Base-by-base conservation (phyloP, 306 rosid species). In the Urtica urens region DNA sequence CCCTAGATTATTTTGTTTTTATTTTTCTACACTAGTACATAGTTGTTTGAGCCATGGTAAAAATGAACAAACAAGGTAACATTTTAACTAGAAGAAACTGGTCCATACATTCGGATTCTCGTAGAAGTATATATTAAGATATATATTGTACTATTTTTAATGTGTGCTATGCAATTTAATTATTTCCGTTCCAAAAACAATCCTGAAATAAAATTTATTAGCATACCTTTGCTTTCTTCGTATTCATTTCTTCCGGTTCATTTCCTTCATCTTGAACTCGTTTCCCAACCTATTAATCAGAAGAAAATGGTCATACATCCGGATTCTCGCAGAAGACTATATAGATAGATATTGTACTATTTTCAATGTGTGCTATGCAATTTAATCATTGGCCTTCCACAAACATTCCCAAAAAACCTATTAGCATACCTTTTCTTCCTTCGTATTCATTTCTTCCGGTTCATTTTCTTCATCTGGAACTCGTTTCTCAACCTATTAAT, bases 181-280 rank as follows among this genome's bases (percentile, higher is more conserved):
- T 31, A 31, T 31, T 13, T 7, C 13, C 10, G 13, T 31, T 7
- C 37, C 37, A 31, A 31, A 1, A 31, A 13, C 7, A 8, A 8
- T 31, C 37, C 13, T 2, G 37, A 7, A 13, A 31, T 13, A 8
- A 31, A 7, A 31, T 31, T 2, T 1, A 13, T 31, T 7, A 8
- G 37, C 2, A 13, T 26, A 78, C 83, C 80, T 78, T 65, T 18
- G 33, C 62, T 65, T 47, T 66, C 72, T 70, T 80, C 29, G 58
- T 18, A 43, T 35, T 71, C 27, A 62, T 34, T 60, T 58, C 79
- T 33, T 60, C 60, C 30, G 35, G n/a, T 24, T 68, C 73, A 53
- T 58, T 68, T 57, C 64, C 66, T 38, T 37, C 68, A 55, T 59
- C 71, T 46, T 46, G 65, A 1, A 49, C 72, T 58, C 53, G 57